phyloP scores from a whole-genome alignment of 805 yeast species.

The Grigorovia humatica region DNA sequence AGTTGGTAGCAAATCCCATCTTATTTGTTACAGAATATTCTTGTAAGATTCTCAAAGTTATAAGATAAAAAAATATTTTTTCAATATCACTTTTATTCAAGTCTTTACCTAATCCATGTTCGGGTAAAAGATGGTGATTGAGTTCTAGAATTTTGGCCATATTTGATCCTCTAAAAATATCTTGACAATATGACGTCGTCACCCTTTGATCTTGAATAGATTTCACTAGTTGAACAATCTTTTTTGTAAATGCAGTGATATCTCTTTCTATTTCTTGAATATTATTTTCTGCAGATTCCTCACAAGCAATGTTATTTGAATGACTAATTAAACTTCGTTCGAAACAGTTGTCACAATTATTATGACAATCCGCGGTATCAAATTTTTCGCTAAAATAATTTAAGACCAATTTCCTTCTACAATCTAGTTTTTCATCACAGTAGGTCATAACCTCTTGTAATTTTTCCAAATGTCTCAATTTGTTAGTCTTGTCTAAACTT shows the following conservation, averaged over 20 bases:
- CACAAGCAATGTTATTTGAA: neutral
- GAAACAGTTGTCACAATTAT: slow-evolving; percentile 79
- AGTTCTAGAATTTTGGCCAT: slow-evolving; percentile 47
- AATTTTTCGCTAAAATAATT: slow-evolving; percentile 85
- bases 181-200: slow-evolving; percentile 73
- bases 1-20: slow-evolving; percentile 74
- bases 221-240: slow-evolving; percentile 50
- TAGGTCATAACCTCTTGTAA: slow-evolving; percentile 78
- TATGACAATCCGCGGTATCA: slow-evolving; percentile 51
- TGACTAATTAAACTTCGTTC: slow-evolving; percentile 23
- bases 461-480: slow-evolving; percentile 68
- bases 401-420: slow-evolving; percentile 79
- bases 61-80: slow-evolving; percentile 69
- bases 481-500: slow-evolving; percentile 50
- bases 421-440: slow-evolving; percentile 84
- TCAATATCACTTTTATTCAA: slow-evolving; percentile 64
- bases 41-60: slow-evolving; percentile 51
- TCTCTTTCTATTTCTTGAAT: slow-evolving; percentile 45
- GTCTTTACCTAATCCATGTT: slow-evolving; percentile 61
- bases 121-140: slow-evolving; percentile 51
- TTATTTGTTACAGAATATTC: slow-evolving; percentile 67
- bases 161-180: slow-evolving; percentile 66
- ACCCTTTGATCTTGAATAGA: slow-evolving; percentile 48
- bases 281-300: slow-evolving; percentile 4
- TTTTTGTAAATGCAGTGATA: slow-evolving; percentile 53